Evolutionary conservation across 192 early-diverging fungal species (phyloP).

Genomic region (Dimargaris xerosporica): DNA sequence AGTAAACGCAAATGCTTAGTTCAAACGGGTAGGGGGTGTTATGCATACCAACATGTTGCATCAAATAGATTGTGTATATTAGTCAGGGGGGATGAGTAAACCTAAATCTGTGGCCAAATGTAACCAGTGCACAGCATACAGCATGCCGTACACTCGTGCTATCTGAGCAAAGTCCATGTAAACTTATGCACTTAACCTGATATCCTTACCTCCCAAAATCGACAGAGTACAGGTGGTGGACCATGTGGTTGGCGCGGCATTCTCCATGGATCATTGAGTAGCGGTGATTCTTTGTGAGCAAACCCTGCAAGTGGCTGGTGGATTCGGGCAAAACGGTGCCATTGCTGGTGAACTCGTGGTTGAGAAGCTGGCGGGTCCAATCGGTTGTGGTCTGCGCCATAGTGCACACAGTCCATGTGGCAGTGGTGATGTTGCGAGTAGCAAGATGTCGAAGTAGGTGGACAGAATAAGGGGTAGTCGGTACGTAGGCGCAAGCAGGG

Average conservation of each 20-base stretch:
- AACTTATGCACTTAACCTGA: not conserved
- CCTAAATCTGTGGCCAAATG: not conserved
- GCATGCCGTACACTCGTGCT: not conserved
- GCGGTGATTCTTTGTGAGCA: not conserved
- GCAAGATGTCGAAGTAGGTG: no score
- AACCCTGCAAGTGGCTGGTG: constrained; percentile 50
- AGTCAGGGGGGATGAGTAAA: not conserved
- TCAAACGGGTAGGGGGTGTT: not conserved
- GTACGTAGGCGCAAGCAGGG: no score
- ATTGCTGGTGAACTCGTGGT: no score
- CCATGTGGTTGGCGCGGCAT: not conserved
- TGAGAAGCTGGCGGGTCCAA: no score
- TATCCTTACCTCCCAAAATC: not conserved
- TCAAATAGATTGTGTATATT: not conserved
- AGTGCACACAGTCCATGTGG: no score
- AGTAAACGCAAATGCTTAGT: not conserved
- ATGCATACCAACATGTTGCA: not conserved
- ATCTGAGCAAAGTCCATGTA: not conserved
- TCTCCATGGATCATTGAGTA: not conserved
- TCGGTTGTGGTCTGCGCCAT: no score
- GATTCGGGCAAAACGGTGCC: no score
- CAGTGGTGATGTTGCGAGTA: no score
- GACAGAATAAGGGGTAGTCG: no score
- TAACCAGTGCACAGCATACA: not conserved
- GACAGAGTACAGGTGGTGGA: not conserved